These are phyloP conservation scores for Geotrichum macrosporum DNA, from an alignment of 1,139 yeast genomes.

Conservation along the genomic window DNA sequence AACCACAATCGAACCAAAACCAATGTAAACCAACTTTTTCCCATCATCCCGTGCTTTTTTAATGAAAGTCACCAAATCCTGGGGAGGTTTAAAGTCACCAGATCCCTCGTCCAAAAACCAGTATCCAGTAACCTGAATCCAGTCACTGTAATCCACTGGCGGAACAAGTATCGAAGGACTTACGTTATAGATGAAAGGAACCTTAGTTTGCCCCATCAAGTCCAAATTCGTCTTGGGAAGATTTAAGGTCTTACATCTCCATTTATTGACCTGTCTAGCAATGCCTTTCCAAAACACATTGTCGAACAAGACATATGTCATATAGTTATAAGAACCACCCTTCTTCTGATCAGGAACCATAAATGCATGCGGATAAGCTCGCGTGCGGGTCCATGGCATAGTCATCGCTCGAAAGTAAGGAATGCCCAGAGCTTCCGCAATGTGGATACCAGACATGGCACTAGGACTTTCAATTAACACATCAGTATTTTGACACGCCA, in stretches of 20 bases:
- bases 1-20: constrained; percentile 94
- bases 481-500: constrained; percentile 79
- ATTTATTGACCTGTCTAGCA: constrained; percentile 77
- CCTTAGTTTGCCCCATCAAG: constrained; percentile 65
- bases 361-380: constrained; percentile 95
- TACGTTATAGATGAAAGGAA: constrained; percentile 85
- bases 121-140: constrained; percentile 93
- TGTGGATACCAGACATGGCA: constrained; percentile 92
- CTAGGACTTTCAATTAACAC: constrained; percentile 88
- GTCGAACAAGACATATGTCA: constrained; percentile 90
- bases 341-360: constrained; percentile 89
- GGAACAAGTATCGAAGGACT: constrained; percentile 89
- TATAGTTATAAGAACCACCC: constrained; percentile 87
- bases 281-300: constrained; percentile 93
- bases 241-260: constrained; percentile 69
- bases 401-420: constrained; percentile 95
- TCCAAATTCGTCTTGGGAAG: constrained; percentile 67
- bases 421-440: constrained; percentile 84
- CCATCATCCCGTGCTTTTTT: constrained; percentile 54
- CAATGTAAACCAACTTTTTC: constrained; percentile 80
- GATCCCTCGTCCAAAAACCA: constrained; percentile 82
- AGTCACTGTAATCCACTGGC: constrained; percentile 86
- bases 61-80: constrained; percentile 57
- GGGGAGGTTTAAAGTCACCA: constrained; percentile 57
- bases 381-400: constrained; percentile 96